These are phyloP conservation scores for Exophiala phaeomuriformis DNA, from an alignment of 2,329 filamentous ascomycete genomes.

Conservation along the genomic window DNA sequence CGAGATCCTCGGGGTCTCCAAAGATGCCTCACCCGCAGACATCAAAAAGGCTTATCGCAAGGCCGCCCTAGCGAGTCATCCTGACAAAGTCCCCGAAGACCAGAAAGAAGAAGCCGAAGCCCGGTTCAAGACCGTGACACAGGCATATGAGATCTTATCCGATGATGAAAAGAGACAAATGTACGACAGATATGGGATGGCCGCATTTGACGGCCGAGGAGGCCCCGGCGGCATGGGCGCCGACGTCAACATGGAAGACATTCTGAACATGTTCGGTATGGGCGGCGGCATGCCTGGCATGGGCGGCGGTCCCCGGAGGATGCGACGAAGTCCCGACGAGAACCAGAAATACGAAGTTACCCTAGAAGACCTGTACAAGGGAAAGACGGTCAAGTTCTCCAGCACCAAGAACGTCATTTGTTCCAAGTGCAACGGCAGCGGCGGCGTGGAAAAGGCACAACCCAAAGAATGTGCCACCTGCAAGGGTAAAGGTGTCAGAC, in stretches of 20 bases:
- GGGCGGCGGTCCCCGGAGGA: conserved; percentile 52
- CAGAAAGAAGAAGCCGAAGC: conserved; percentile 78
- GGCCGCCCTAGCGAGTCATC: conserved; percentile 81
- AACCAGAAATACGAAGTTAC: conserved; percentile 86
- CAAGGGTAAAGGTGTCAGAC: conserved; percentile 67
- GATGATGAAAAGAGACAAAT: conserved; percentile 88
- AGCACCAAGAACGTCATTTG: conserved; percentile 93
- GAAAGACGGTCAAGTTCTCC: conserved; percentile 94
- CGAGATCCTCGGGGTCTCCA: conserved; percentile 52
- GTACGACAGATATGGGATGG: conserved; percentile 94
- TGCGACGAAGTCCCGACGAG: conserved; percentile 70
- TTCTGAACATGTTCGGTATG: conserved; percentile 64
- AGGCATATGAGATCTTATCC: conserved; percentile 95
- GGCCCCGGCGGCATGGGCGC: conserved; percentile 53
- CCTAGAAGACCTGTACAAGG: conserved; percentile 94
- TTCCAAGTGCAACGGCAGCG: conserved; percentile 74
- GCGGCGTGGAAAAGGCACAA: conserved; percentile 88
- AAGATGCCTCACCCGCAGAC: conserved; percentile 32
- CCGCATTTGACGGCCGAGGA: conserved; percentile 76
- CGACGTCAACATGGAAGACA: conserved; percentile 71
- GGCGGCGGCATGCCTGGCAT: conserved; percentile 44
- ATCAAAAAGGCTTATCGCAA: conserved; percentile 72
- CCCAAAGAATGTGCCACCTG: conserved; percentile 75
- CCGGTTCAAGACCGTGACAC: conserved; percentile 85
- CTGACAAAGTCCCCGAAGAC: conserved; percentile 87